A percentile compares a stretch with the other conserved stretches of the same genome.
Evolutionary conservation across 768 basidiomycete species (phyloP).

Genomic region (Mycena chlorophos): DNA sequence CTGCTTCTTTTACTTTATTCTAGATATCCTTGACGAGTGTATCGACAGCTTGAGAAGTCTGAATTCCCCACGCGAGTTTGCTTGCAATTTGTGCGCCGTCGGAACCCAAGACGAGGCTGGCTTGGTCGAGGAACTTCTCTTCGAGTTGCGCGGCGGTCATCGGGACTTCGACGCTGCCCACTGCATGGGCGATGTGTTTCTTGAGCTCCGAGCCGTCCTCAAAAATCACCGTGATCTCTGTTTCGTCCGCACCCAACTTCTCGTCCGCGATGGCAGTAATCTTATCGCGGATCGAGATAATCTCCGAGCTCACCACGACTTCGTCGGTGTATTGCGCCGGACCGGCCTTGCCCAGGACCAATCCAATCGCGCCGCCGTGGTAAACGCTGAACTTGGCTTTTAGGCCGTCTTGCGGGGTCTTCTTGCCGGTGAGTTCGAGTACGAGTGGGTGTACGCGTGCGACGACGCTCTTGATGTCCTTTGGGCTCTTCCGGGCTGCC

Average conservation of each 20-base stretch:
- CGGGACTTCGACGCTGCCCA: slow-evolving; percentile 24
- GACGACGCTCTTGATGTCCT: slow-evolving; percentile 17
- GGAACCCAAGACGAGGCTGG: slow-evolving; percentile 18
- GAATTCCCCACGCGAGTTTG: slow-evolving; percentile 13
- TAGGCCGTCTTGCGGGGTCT: slow-evolving; percentile 24
- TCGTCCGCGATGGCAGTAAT: slow-evolving; percentile 22
- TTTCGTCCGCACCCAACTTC: slow-evolving; percentile 17
- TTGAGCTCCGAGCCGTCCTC: slow-evolving; percentile 17
- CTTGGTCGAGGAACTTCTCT: slow-evolving; percentile 25
- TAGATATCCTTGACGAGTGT: slow-evolving; percentile 4
- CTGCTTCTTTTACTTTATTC: no score
- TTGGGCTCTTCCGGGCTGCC: slow-evolving; percentile 5
- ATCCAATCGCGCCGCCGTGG: slow-evolving; percentile 24
- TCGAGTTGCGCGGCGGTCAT: slow-evolving; percentile 22
- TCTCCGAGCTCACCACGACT: slow-evolving; percentile 20
- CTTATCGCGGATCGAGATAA: slow-evolving; percentile 21
- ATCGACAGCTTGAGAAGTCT: slow-evolving; percentile 4
- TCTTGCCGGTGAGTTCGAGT: slow-evolving; percentile 26
- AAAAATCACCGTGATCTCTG: slow-evolving; percentile 17
- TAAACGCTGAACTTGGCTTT: slow-evolving; percentile 28
- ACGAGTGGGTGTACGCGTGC: slow-evolving; percentile 26
- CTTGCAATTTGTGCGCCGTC: slow-evolving; percentile 20
- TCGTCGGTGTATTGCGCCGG: slow-evolving; percentile 23
- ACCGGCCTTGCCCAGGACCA: slow-evolving; percentile 23
- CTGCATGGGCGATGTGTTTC: slow-evolving; percentile 24